These are phyloP conservation scores for Penicillium sp. DNA, from an alignment of 2,329 filamentous ascomycete genomes.

Conservation along the genomic window DNA sequence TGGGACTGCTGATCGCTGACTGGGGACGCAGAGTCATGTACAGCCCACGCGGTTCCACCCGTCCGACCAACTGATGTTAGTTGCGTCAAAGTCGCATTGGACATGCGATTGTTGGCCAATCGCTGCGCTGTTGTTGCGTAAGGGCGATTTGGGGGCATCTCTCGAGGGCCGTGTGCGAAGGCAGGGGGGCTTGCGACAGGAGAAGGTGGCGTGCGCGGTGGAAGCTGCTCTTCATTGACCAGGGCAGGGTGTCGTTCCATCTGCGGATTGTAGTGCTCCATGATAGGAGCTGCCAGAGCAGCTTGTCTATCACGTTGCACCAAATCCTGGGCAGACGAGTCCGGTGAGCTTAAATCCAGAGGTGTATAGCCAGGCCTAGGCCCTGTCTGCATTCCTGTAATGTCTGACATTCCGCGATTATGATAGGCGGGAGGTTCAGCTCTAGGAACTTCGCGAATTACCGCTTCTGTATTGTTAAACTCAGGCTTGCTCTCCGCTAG, in stretches of 20 bases:
- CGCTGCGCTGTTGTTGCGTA: constrained; percentile 76
- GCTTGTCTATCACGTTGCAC: constrained; percentile 25
- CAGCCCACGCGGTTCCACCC: constrained; percentile 39
- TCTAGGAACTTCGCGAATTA: constrained; percentile 30
- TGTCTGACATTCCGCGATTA: constrained; percentile 35
- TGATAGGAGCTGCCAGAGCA: constrained; percentile 26
- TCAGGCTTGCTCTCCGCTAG: constrained; percentile 21
- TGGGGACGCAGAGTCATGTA: constrained; percentile 32
- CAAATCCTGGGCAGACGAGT: constrained; percentile 39
- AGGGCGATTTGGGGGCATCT: constrained; percentile 67
- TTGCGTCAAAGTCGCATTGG: constrained; percentile 76
- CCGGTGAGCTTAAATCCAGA: constrained; percentile 32
- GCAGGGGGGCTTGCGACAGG: constrained; percentile 76
- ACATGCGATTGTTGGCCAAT: constrained; percentile 80
- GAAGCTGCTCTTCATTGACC: constrained; percentile 37
- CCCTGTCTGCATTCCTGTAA: constrained; percentile 22
- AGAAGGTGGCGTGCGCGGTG: constrained; percentile 64
- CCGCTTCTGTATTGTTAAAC: constrained; percentile 38
- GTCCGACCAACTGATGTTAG: constrained; percentile 69
- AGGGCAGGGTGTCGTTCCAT: constrained; percentile 33
- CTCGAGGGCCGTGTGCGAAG: constrained; percentile 73
- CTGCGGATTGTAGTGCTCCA: constrained; percentile 44
- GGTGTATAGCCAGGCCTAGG: constrained; percentile 14
- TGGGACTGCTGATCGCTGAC: constrained; percentile 8
- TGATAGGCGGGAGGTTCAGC: constrained; percentile 27